Evolutionary conservation across 2,329 filamentous ascomycete genomes (phyloP).

Genomic region (Coleophoma eucalyptorum): DNA sequence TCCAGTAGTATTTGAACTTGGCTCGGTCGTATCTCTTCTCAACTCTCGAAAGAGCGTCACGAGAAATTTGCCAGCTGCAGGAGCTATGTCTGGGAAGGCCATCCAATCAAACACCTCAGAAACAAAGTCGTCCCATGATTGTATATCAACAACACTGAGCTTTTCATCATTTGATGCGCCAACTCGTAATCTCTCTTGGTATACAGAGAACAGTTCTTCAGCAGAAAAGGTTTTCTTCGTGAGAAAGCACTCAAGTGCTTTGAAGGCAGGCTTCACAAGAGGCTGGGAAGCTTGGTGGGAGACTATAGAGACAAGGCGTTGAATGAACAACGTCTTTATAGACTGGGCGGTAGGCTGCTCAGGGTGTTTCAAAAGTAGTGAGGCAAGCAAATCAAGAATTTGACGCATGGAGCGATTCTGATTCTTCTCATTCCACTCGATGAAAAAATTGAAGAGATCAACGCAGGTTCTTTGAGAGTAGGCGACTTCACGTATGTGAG

Average conservation of each 20-base stretch:
- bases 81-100: constrained; percentile 52
- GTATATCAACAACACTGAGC: neutral
- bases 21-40: constrained; percentile 13
- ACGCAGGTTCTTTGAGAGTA: constrained; percentile 45
- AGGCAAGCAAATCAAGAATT: constrained; percentile 53
- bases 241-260: constrained; percentile 62
- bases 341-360: constrained; percentile 33
- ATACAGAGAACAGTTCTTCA: constrained; percentile 14
- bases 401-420: constrained; percentile 61
- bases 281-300: constrained; percentile 57
- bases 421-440: constrained; percentile 65
- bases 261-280: constrained; percentile 66
- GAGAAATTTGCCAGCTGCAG: constrained; percentile 57
- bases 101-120: constrained; percentile 51
- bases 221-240: constrained; percentile 51
- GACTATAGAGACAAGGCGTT: constrained; percentile 54
- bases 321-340: constrained; percentile 42
- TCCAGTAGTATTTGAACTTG: constrained; percentile 33
- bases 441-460: constrained; percentile 56
- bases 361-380: constrained; percentile 48
- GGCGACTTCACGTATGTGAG: constrained; percentile 41
- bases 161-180: neutral
- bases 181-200: constrained; percentile 1
- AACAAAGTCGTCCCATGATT: constrained; percentile 47
- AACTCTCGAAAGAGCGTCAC: constrained; percentile 51